A percentile compares a stretch with the other conserved stretches of the same genome.
These are phyloP conservation scores for Hyphopichia homilentoma DNA, from an alignment of 805 yeast species.

Conservation along the genomic window DNA sequence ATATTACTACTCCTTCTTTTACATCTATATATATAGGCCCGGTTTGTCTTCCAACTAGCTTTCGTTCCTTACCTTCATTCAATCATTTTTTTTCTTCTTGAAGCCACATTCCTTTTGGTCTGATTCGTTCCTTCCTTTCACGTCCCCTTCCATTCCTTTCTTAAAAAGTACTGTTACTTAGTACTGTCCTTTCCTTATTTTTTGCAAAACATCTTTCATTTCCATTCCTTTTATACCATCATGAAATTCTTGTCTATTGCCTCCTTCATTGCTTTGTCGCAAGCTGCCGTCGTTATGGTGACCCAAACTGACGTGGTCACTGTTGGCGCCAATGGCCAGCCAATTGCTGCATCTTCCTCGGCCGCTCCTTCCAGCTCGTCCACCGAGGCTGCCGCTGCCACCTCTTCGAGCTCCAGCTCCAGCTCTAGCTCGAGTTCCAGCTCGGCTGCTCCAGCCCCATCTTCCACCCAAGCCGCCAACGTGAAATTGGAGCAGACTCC, in stretches of 20 bases:
- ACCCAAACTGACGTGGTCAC: constrained; percentile 10
- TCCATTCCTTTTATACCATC: constrained; percentile 7
- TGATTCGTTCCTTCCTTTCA: not conserved
- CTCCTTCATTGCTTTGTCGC: constrained; percentile 9
- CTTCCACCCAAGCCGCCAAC: not conserved
- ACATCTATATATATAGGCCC: too few species aligned
- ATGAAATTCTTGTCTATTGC: constrained; percentile 22
- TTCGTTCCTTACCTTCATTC: too few species aligned
- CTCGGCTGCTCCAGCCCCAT: constrained; percentile 5
- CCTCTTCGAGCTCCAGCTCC: constrained; percentile 4
- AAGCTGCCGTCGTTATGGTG: constrained; percentile 4
- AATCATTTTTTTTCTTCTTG: too few species aligned
- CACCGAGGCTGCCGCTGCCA: constrained; percentile 7
- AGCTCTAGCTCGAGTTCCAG: not conserved
- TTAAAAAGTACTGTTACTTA: too few species aligned
- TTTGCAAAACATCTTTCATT: not conserved
- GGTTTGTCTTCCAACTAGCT: too few species aligned
- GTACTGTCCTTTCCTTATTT: too few species aligned
- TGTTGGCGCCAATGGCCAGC: constrained; percentile 6
- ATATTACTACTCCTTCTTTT: too few species aligned
- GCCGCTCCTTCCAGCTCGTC: constrained; percentile 15
- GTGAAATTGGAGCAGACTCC: constrained; percentile 9
- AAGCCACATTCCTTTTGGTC: not conserved
- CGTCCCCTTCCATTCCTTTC: too few species aligned
- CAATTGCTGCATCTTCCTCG: constrained; percentile 14